A percentile compares a stretch with the other conserved stretches of the same genome.
Evolutionary conservation across 345 rosid species (phyloP).

Genomic region (Garcia nutans): DNA sequence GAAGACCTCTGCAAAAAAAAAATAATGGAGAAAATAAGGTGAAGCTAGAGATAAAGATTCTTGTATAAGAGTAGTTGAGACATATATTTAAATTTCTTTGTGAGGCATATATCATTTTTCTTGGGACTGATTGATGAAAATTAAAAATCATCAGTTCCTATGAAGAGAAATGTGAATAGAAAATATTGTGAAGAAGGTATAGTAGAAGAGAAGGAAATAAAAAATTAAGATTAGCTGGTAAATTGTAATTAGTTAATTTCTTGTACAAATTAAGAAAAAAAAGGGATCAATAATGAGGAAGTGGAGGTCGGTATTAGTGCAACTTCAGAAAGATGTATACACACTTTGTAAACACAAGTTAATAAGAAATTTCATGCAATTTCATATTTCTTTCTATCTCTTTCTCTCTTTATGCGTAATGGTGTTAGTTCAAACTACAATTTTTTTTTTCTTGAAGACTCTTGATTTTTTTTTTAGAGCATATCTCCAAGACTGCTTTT

Average conservation of each 20-base stretch:
- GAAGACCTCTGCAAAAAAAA: constrained; percentile 13
- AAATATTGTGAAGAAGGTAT: background rate
- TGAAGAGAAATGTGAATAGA: constrained; percentile 38
- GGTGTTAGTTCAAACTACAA: no score
- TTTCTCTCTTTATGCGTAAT: background rate
- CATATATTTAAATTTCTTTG: background rate
- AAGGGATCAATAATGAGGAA: constrained; percentile 23
- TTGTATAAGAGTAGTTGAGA: constrained; percentile 5
- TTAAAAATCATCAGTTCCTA: constrained; percentile 15
- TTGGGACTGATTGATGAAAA: constrained; percentile 27
- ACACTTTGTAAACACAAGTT: background rate
- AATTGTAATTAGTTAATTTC: constrained; percentile 13
- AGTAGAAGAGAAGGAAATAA: background rate
- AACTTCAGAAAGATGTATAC: background rate
- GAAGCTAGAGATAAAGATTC: constrained; percentile 1
- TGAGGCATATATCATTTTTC: constrained; percentile 2
- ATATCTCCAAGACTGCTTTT: no score
- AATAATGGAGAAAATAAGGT: constrained; percentile 2
- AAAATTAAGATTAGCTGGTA: constrained; percentile 7
- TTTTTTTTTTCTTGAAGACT: no score
- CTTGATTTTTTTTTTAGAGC: no score
- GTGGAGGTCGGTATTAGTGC: constrained; percentile 14
- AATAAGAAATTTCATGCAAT: constrained; percentile 5
- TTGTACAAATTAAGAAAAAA: constrained; percentile 19
- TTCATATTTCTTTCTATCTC: background rate